Evolutionary conservation across 176 grass and related monocot species (phyloP), one percentile per base, ranked within the genome.

Genomic region (Zea luxurians): DNA sequence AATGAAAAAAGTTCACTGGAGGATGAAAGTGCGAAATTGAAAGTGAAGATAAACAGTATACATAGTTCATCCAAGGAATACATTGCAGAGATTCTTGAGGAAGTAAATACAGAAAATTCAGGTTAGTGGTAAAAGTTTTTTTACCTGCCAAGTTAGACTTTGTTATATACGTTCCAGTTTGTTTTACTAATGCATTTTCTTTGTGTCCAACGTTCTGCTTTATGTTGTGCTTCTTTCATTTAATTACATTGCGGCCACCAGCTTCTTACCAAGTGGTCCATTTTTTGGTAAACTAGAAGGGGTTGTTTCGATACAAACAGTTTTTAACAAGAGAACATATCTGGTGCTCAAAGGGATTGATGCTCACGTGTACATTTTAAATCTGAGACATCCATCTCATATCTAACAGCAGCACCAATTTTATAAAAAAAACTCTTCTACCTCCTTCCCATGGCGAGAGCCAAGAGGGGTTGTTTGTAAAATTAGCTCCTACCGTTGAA

Each of bases 31-130:
- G 53, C 57, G 13, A 88, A 82, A 27, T 61, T 92, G 42, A 78
- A 63, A 71, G 82, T 79, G 75, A 94, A 88, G 73, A 86, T 97
- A 13, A 84, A 79, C 46, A 85, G 89, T 21, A 78, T 90, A 69
- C 47, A 94, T 81, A 82, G 82, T 86, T 94, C 91, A 74, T 90
- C 87, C 4, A 67, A 61, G 37, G 91, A 97, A 76, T 88, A 94
- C 77, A 85, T 94, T 84, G 85, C 79, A 84, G 91, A 92, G 42
- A 90, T 94, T 85, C 76, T 94, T 77, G 82, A 92, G 74, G 91
- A 94, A 68, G 66, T 94, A 80, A 49, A 80, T 63, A 78, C 52
- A 57, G 86, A 83, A 68, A 91, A 87, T 86, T 89, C 87, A 73
- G 84, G 94, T 88, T 88, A 37, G 46, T 72, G 11, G 18, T 17